Conservation (phyloP, 129 eudicot species). For the Cynara cardunculus region DNA sequence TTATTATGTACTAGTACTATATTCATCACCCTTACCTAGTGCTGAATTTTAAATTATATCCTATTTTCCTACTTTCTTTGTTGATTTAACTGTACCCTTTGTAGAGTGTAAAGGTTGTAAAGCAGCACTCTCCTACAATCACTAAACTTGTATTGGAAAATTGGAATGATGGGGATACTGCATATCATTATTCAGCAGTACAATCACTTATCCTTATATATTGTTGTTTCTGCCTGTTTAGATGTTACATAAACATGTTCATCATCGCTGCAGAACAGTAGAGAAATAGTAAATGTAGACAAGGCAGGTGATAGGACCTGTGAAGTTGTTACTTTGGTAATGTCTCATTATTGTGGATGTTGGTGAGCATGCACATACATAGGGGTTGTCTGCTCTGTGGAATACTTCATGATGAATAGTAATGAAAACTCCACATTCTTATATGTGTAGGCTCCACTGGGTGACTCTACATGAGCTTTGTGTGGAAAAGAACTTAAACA, state of each 20-base stretch:
- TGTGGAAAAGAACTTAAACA: neutral
- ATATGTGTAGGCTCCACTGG: neutral
- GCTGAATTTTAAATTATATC: neutral
- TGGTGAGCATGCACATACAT: neutral
- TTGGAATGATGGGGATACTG: neutral
- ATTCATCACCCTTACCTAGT: constrained; percentile 5
- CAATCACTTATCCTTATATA: neutral
- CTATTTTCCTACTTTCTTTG: constrained; percentile 2
- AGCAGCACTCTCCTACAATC: neutral
- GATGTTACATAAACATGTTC: neutral
- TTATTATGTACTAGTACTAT: neutral
- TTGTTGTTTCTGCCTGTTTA: neutral
- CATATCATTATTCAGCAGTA: neutral
- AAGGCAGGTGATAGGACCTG: neutral
- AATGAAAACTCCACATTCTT: neutral
- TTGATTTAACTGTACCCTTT: neutral
- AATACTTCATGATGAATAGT: neutral
- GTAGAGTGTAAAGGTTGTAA: neutral
- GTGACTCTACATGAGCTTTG: neutral
- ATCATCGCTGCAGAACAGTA: neutral
- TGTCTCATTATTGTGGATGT: neutral
- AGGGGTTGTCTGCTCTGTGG: neutral
- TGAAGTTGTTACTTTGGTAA: neutral
- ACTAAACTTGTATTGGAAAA: neutral
- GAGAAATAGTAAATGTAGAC: neutral